A percentile compares a stretch with the other conserved stretches of the same genome.
Evolutionary conservation across 2,329 filamentous ascomycete genomes (phyloP).

Genomic region (Mycosphaerelloides madeirae): DNA sequence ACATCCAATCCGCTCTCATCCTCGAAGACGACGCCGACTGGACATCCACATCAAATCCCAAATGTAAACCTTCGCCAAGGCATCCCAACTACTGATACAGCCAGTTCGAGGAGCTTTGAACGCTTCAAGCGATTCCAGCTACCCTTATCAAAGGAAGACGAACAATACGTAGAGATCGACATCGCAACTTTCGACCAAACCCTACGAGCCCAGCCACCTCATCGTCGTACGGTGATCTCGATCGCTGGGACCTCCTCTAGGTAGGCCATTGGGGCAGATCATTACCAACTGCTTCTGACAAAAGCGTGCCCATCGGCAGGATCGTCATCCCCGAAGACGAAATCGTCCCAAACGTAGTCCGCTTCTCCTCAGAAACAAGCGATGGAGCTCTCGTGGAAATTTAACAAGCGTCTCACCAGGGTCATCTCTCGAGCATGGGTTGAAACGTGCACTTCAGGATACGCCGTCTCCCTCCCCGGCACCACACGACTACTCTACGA

Average conservation of each 20-base stretch:
- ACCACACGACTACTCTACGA: slow-evolving; percentile 41
- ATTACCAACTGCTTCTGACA: slow-evolving; percentile 9
- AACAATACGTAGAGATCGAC: slow-evolving; percentile 12
- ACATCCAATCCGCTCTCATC: slow-evolving; percentile 37
- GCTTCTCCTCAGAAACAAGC: slow-evolving; percentile 17
- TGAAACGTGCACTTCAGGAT: slow-evolving; percentile 40
- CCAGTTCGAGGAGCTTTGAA: slow-evolving; percentile 16
- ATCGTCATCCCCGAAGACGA: slow-evolving; percentile 18
- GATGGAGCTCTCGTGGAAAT: slow-evolving; percentile 8
- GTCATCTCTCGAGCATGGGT: slow-evolving; percentile 39
- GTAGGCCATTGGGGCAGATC: slow-evolving; percentile 30
- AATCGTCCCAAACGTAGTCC: slow-evolving; percentile 14
- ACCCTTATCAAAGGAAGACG: slow-evolving; percentile 9
- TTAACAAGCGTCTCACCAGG: slow-evolving; percentile 36
- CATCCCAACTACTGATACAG: slow-evolving; percentile 35
- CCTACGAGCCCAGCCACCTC: slow-evolving; percentile 21
- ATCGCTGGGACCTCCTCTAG: slow-evolving; percentile 34
- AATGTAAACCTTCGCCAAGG: slow-evolving; percentile 34
- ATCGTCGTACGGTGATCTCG: slow-evolving; percentile 36
- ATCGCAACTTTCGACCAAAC: slow-evolving; percentile 5
- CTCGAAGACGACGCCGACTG: slow-evolving; percentile 44
- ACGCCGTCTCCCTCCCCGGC: slow-evolving; percentile 42
- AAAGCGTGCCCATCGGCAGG: slow-evolving; percentile 24
- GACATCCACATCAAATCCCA: slow-evolving; percentile 39
- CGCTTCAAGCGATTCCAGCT: slow-evolving; percentile 19